A percentile compares a stretch with the other conserved stretches of the same genome.
Evolutionary conservation across 1,284 basidiomycete genomes (phyloP).

Genomic region (Serendipita sp.): DNA sequence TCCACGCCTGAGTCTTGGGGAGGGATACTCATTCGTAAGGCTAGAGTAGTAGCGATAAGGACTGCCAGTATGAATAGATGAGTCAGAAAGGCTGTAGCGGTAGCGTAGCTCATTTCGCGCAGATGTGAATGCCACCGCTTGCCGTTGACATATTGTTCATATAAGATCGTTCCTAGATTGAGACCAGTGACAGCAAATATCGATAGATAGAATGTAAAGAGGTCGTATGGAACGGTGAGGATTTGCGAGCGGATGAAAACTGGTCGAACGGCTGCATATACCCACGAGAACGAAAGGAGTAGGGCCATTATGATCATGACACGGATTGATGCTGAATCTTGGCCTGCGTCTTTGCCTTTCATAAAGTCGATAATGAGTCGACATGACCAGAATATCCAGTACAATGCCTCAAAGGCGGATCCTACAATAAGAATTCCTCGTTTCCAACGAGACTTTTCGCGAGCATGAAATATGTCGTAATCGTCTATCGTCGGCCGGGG

Average conservation of each 20-base stretch:
- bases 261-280: constrained; percentile 35
- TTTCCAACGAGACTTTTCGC: background rate
- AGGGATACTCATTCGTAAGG: constrained; percentile 36
- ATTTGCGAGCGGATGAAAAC: constrained; percentile 24
- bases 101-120: too few relatives aligned
- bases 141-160: constrained; percentile 16
- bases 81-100: background rate
- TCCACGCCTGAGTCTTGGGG: constrained; percentile 27
- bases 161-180: constrained; percentile 34
- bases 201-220: constrained; percentile 36
- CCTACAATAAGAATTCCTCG: background rate
- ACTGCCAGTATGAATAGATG: constrained; percentile 17
- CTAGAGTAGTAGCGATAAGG: constrained; percentile 31
- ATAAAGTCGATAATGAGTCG: background rate
- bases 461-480: background rate
- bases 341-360: background rate
- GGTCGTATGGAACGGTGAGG: constrained; percentile 35
- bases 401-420: background rate
- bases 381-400: background rate
- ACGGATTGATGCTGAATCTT: background rate
- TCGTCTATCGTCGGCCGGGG: background rate
- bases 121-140: background rate
- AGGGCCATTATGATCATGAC: background rate
- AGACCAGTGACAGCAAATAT: constrained; percentile 30
- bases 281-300: constrained; percentile 37